A percentile compares a stretch with the other conserved stretches of the same genome.
Evolutionary conservation across 208 protist genomes (phyloP).

Genomic region (Leishmania lainsoni): DNA sequence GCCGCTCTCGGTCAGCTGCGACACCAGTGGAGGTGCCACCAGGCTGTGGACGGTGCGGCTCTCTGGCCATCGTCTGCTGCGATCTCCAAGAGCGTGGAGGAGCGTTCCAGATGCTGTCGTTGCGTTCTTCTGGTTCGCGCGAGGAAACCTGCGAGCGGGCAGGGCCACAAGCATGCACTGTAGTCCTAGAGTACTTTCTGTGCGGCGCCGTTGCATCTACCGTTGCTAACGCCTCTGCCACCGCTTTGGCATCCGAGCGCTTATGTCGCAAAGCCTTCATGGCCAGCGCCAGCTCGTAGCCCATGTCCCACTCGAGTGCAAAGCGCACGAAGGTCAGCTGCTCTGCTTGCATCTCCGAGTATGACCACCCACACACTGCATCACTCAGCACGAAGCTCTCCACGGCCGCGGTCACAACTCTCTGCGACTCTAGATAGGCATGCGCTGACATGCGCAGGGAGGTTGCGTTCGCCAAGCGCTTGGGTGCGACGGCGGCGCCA

Average conservation of each 20-base stretch:
- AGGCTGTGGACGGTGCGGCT: not conserved
- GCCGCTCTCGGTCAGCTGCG: not conserved
- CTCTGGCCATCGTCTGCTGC: not conserved
- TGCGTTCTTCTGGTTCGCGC: not conserved
- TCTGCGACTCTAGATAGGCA: conserved; percentile 23
- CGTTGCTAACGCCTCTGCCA: not conserved
- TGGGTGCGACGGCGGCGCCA: not conserved
- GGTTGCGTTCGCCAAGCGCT: not conserved
- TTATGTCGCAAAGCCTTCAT: conserved; percentile 53
- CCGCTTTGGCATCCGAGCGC: conserved; percentile 23
- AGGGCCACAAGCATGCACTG: not conserved
- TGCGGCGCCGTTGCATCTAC: too few species aligned
- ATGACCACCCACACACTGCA: conserved; percentile 55
- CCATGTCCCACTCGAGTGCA: conserved; percentile 85
- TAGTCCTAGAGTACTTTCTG: not conserved
- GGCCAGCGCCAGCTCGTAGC: conserved; percentile 67
- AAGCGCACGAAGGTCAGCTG: conserved; percentile 60
- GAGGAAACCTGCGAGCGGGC: not conserved
- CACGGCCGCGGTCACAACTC: conserved; percentile 39
- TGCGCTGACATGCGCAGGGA: conserved; percentile 19
- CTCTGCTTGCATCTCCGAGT: conserved; percentile 56
- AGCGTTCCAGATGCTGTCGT: not conserved
- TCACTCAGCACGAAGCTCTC: conserved; percentile 57
- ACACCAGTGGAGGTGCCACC: conserved; percentile 7
- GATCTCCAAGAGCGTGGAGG: not conserved